A percentile compares a stretch with the other conserved stretches of the same genome.
These are phyloP conservation scores for Beauveria brongniartii DNA, from an alignment of 2,329 filamentous ascomycete genomes.

Conservation along the genomic window DNA sequence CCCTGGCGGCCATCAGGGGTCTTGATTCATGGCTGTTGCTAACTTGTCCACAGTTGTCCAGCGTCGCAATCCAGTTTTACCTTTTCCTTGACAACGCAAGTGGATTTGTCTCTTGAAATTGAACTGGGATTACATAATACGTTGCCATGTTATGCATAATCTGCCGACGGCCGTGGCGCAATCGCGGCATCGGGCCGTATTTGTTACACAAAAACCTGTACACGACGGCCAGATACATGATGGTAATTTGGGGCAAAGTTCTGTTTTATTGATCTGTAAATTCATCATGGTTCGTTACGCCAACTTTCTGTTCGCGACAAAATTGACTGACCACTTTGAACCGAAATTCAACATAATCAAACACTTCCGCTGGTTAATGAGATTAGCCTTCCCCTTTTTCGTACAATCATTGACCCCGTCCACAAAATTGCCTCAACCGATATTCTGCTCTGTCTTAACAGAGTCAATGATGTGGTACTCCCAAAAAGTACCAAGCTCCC, in stretches of 20 bases:
- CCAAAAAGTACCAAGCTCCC: constrained; percentile 46
- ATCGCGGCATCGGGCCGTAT: background rate
- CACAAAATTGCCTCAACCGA: background rate
- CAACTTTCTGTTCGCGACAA: background rate
- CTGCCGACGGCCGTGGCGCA: background rate
- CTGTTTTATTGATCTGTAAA: background rate
- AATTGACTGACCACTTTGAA: background rate
- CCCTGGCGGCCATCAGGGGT: background rate
- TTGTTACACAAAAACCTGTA: background rate
- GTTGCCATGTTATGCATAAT: too few species aligned
- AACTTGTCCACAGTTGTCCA: background rate
- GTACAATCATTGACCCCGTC: background rate
- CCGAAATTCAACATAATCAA: background rate
- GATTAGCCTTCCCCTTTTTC: background rate
- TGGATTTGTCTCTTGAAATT: background rate
- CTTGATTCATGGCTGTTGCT: constrained; percentile 1
- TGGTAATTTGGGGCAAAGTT: background rate
- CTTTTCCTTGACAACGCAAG: background rate
- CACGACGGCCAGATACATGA: background rate
- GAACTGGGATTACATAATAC: too few species aligned
- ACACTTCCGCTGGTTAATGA: constrained; percentile 2
- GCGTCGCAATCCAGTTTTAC: background rate
- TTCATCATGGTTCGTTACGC: background rate
- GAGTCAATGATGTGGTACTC: constrained; percentile 50
- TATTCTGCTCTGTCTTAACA: constrained; percentile 31